Evolutionary conservation across 352 stramenopile genomes (phyloP), one percentile per base, ranked within the genome.

Genomic region (Phytophthora fragariae): DNA sequence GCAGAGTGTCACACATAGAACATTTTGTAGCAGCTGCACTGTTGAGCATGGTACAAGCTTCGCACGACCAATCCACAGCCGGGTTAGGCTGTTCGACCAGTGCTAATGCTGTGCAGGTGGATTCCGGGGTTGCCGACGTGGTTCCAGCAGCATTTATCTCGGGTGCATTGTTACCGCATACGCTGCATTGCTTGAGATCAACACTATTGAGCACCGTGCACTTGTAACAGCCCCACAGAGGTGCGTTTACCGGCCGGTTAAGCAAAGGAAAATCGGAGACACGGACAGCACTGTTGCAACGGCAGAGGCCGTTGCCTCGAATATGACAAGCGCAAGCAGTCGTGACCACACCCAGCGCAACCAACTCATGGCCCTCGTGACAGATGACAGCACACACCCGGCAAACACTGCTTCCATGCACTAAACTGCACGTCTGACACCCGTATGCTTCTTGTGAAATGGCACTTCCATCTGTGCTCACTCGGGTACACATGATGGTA

Each of bases 11-110:
- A 70, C 90, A 96, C 6, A 96, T 88, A 0, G 79, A 79, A 53
- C 90, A 96, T 60, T 93, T 95, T 4, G 70, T 82, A n/a, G 76
- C 79, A 54, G 76, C 75, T 0, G 72, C 60, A 14, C 64, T 65
- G 58, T 96, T 96, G 6, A 94, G 70, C 81, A 93, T 94, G 8
- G 90, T 96, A 35, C 90, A 96, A 0, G 87, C 90, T 52, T 77
- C 65, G 53, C 90, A 97, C 2, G 87, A 84, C 90, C 88, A 95
- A 59, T 94, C 82, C 6, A 39, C 62, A 50, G 70, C 66, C 50
- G 62, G 54, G 14, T 73, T 67, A 17, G 70, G 57, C 3, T 76
- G 57, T 39, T 86, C 62, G 0, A 89, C 71, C 27, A 87, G 62
- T 1, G 85, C 81, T 10, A 93, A 68, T 5, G 84, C 78, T 66